Evolutionary conservation across 2,329 filamentous ascomycete species (phyloP).

Genomic region (Neopestalotiopsis clavispora): DNA sequence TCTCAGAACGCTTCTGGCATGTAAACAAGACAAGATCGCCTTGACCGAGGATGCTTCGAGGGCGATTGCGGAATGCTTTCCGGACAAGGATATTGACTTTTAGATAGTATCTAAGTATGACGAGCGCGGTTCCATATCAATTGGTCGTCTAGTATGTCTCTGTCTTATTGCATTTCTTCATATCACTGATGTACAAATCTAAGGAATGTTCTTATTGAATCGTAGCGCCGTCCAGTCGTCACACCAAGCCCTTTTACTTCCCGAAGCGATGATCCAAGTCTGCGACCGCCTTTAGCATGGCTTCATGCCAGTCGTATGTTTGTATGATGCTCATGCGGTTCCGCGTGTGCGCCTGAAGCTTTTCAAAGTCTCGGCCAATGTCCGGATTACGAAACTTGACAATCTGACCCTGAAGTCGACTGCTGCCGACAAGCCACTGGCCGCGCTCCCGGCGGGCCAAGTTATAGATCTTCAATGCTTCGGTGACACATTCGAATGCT

Average conservation of each 20-base stretch:
- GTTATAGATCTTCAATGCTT: conserved; percentile 44
- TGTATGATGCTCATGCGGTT: background rate
- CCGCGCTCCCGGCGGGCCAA: conserved; percentile 43
- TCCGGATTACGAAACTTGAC: background rate
- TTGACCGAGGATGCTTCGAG: too few relatives aligned
- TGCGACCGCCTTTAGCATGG: background rate
- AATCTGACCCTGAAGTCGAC: background rate
- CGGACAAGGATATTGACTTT: too few relatives aligned
- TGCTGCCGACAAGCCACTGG: conserved; percentile 46
- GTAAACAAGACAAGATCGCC: too few relatives aligned
- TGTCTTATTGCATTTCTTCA: too few relatives aligned
- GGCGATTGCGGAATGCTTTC: too few relatives aligned
- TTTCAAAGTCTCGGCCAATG: background rate
- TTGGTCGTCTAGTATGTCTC: too few relatives aligned
- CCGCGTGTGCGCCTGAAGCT: background rate
- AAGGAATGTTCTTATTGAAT: too few relatives aligned
- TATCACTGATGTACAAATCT: too few relatives aligned
- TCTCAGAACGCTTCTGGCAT: too few relatives aligned
- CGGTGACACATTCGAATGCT: conserved; percentile 5
- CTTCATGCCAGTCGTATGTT: background rate
- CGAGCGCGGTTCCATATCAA: too few relatives aligned
- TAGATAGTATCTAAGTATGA: too few relatives aligned
- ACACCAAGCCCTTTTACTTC: background rate
- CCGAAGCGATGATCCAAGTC: background rate
- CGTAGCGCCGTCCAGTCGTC: background rate